A percentile compares a stretch with the other conserved stretches of the same genome.
phyloP scores from a whole-genome alignment of 805 yeast genomes.

The Pichia exigua region DNA sequence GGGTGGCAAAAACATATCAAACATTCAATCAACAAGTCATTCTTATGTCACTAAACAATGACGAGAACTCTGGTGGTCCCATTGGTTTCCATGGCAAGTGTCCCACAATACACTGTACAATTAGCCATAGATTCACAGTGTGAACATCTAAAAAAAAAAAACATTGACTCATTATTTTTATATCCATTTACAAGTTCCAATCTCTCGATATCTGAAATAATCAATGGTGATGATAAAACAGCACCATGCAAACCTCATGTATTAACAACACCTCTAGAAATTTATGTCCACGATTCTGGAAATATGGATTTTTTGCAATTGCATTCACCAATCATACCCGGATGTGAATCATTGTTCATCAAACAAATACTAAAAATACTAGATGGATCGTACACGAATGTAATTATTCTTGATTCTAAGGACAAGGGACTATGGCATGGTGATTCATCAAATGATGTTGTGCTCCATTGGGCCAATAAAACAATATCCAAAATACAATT shows the following conservation, averaged over 20 bases:
- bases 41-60: neutral
- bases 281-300: neutral
- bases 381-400: neutral
- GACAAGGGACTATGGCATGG: constrained; percentile 9
- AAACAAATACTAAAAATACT: constrained; percentile 5
- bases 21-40: too few relatives aligned
- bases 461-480: neutral
- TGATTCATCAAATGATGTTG: neutral
- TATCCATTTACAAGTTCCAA: constrained; percentile 68
- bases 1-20: neutral
- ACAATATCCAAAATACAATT: neutral
- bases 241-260: neutral
- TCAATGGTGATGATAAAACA: neutral
- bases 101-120: constrained; percentile 61
- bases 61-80: constrained; percentile 54
- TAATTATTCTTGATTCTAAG: constrained; percentile 7
- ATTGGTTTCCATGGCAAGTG: constrained; percentile 78
- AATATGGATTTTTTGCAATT: constrained; percentile 4
- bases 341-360: constrained; percentile 10
- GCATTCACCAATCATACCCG: constrained; percentile 13
- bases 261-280: constrained; percentile 6
- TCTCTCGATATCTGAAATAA: neutral
- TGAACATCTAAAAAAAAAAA: constrained; percentile 12
- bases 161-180: constrained; percentile 51
- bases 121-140: neutral